Evolutionary conservation across 2,329 filamentous ascomycete species (phyloP).

Genomic region (Proliferodiscus dingleyae): DNA sequence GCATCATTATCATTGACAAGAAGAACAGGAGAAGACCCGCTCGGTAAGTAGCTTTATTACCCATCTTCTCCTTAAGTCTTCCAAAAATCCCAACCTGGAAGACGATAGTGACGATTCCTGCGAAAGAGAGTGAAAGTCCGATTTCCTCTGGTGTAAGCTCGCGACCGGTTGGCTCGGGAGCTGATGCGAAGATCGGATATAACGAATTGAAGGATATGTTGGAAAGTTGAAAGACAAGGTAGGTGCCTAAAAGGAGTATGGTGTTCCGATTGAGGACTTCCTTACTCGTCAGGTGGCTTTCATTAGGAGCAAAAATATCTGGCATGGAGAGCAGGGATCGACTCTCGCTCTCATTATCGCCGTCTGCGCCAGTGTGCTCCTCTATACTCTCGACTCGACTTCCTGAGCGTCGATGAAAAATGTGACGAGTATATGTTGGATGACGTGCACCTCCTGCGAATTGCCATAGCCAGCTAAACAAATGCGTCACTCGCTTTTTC

Average conservation of each 20-base stretch:
- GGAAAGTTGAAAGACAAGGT: conserved; percentile 87
- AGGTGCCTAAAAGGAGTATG: conserved; percentile 74
- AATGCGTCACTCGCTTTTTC: conserved; percentile 48
- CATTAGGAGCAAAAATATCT: conserved; percentile 39
- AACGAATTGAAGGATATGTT: conserved; percentile 95
- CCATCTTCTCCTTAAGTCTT: conserved; percentile 69
- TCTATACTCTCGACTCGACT: conserved; percentile 33
- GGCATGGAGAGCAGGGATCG: conserved; percentile 26
- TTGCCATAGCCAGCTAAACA: conserved; percentile 68
- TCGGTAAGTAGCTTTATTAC: conserved; percentile 82
- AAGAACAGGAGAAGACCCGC: conserved; percentile 74
- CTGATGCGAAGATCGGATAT: conserved; percentile 87
- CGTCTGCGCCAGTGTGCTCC: conserved; percentile 35
- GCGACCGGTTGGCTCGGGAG: conserved; percentile 70
- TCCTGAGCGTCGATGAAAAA: conserved; percentile 29
- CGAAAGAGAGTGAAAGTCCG: conserved; percentile 77
- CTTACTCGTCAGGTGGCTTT: conserved; percentile 46
- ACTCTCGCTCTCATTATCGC: conserved; percentile 24
- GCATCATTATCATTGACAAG: conserved; percentile 79
- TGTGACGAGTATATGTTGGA: conserved; percentile 52
- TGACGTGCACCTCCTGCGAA: conserved; percentile 52
- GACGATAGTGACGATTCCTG: conserved; percentile 77
- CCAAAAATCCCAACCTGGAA: conserved; percentile 89
- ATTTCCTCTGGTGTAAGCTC: conserved; percentile 73
- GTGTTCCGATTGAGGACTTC: conserved; percentile 75